Base-by-base conservation (phyloP, 106 monocot genomes). In the Dendrobium chrysotoxum region DNA sequence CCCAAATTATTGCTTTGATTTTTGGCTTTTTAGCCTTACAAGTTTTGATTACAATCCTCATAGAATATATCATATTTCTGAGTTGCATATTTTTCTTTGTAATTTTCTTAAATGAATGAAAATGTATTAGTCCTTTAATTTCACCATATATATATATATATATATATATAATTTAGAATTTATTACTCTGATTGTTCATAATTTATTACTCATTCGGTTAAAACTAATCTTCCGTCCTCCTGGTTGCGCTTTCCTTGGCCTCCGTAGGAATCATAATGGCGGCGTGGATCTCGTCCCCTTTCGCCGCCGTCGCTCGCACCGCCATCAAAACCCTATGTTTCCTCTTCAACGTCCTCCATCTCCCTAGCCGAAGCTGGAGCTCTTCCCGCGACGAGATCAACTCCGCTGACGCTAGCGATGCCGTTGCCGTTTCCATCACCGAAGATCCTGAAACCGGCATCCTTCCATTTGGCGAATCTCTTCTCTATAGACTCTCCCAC, bases 321-420 rank as follows among this genome's bases (percentile, higher is more conserved):
- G 73, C 83, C 78, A 73, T 74, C 54, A 83, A 55, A 78, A 61
- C 53, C 83, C 83, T 83, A 18, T 7, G 79, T 38, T 72, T 79
- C 78, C 25, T 83, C 83, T 5, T 82, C n/a, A 41, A 55, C 0
- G 54, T 54, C 58, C 41, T 83, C 78, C 83, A 16, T 38, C 54
- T 78, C 53, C 41, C 39, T n/a, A 78, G 70, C 67, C 47, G 31
- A 2, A 13, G 8, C 53, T 70, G 7, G 73, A 35, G 78, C 44
- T 39, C 16, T 16, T n/a, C 20, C 39, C 50, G 40, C 16, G 5
- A 23, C 15, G 71, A 72, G 9, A 5, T n/a, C 73, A 73, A 77
- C 71, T 30, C 72, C 70, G 23, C 68, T 67, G 41, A 46, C 82
- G 10, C 30, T 44, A 38, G 41, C 16, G 25, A 15, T 4, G 15